phyloP scores from a whole-genome alignment of 257 asterid genomes.

The Solanum appendiculatum region DNA sequence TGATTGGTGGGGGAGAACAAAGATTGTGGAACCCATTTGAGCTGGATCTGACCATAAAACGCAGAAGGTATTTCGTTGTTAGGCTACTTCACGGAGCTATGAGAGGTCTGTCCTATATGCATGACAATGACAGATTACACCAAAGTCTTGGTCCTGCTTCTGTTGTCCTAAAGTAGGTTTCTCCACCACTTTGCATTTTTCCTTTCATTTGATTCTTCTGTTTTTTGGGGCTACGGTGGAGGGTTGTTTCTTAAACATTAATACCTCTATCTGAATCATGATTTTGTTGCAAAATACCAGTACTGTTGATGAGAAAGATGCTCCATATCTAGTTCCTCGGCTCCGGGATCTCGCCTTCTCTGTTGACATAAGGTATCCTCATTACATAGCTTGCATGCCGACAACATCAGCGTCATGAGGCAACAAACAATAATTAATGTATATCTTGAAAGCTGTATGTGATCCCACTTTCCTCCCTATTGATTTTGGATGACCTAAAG shows the following conservation, averaged over 20 bases:
- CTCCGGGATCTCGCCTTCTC: constrained; percentile 98
- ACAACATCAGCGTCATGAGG: not conserved
- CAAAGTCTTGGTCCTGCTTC: constrained; percentile 98
- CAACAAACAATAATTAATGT: not conserved
- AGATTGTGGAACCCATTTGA: constrained; percentile 78
- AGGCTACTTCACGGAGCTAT: constrained; percentile 67
- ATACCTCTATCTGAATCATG: not conserved
- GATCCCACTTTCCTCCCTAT: not conserved
- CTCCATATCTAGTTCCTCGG: constrained; percentile 70
- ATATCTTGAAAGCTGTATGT: not conserved
- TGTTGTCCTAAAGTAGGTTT: constrained; percentile 64
- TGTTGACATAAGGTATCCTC: constrained; percentile 61
- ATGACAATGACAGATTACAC: constrained; percentile 63
- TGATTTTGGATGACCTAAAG: not conserved
- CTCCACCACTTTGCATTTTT: not conserved
- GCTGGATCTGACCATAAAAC: constrained; percentile 52
- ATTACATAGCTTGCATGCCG: not conserved
- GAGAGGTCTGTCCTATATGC: constrained; percentile 76
- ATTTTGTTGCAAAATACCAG: constrained; percentile 30
- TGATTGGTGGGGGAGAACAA: constrained; percentile 32
- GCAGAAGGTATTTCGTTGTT: constrained; percentile 52
- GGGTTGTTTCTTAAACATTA: not conserved
- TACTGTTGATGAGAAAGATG: constrained; percentile 75
- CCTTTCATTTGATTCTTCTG: not conserved
- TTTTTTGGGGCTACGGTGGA: not conserved